Conservation (phyloP, 805 yeast genomes). For the Wickerhamomyces hampshirensis region DNA sequence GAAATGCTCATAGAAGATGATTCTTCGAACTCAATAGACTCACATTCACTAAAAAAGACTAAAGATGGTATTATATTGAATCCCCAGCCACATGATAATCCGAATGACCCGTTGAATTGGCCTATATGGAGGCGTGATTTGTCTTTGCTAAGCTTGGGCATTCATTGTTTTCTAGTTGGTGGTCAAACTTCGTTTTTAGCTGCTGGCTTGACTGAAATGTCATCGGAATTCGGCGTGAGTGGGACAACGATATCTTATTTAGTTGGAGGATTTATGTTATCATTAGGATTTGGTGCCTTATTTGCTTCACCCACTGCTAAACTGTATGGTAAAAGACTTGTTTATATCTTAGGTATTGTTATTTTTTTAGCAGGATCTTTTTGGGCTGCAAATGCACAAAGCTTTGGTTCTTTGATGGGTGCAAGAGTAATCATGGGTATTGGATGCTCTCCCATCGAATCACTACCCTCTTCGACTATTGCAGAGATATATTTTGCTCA, state of each 20-base stretch:
- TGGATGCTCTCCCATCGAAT: slow-evolving; percentile 58
- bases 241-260: slow-evolving; percentile 42
- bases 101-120: slow-evolving; percentile 66
- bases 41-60: slow-evolving; percentile 35
- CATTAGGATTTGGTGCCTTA: slow-evolving; percentile 55
- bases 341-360: slow-evolving; percentile 44
- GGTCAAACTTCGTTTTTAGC: slow-evolving; percentile 60
- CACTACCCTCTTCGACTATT: slow-evolving; percentile 54
- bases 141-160: slow-evolving; percentile 47
- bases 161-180: slow-evolving; percentile 55
- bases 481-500: slow-evolving; percentile 59
- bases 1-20: slow-evolving; percentile 31
- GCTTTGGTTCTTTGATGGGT: slow-evolving; percentile 48
- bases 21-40: not conserved
- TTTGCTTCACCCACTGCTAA: slow-evolving; percentile 55
- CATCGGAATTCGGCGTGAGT: slow-evolving; percentile 38
- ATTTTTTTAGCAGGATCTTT: slow-evolving; percentile 47
- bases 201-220: slow-evolving; percentile 43
- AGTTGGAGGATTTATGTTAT: slow-evolving; percentile 55
- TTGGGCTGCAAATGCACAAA: slow-evolving; percentile 48
- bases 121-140: slow-evolving; percentile 54
- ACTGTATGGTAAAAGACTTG: slow-evolving; percentile 52
- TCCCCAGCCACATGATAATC: slow-evolving; percentile 61
- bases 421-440: slow-evolving; percentile 56
- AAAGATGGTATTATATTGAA: slow-evolving; percentile 44